phyloP scores from a whole-genome alignment of 2,329 filamentous ascomycete species.

The Eurotiales sp. region DNA sequence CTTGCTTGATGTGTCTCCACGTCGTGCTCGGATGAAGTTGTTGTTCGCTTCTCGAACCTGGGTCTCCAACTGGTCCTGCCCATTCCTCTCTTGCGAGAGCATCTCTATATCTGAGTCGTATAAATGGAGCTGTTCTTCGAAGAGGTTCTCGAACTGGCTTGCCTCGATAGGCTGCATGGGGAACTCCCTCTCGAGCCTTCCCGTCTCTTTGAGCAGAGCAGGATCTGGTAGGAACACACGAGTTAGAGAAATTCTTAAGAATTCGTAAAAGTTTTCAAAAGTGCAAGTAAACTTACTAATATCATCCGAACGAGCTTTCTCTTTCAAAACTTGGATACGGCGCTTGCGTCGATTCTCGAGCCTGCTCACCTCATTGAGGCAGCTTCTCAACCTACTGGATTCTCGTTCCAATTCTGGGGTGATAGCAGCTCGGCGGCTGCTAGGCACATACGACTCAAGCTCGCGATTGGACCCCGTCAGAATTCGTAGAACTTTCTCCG shows the following conservation, averaged over 20 bases:
- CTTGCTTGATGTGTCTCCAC: conserved; percentile 61
- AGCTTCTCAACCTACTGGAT: conserved; percentile 70
- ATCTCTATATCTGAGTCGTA: conserved; percentile 77
- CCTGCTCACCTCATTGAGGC: conserved; percentile 78
- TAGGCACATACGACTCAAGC: conserved; percentile 85
- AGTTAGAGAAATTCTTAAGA: background rate
- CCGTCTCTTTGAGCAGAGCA: conserved; percentile 77
- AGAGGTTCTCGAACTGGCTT: conserved; percentile 87
- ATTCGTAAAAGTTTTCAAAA: conserved; percentile 2
- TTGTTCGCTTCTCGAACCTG: conserved; percentile 72
- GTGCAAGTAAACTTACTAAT: conserved; percentile 56
- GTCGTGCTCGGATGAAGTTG: conserved; percentile 70
- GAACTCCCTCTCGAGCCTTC: conserved; percentile 78
- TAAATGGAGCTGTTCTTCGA: conserved; percentile 73
- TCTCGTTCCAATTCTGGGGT: conserved; percentile 77
- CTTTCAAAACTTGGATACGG: conserved; percentile 72
- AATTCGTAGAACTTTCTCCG: conserved; percentile 69
- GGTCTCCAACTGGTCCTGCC: conserved; percentile 69
- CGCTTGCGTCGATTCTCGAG: conserved; percentile 76
- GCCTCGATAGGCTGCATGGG: conserved; percentile 80
- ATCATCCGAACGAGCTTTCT: conserved; percentile 81
- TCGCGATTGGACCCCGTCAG: conserved; percentile 75
- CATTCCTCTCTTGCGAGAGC: conserved; percentile 65
- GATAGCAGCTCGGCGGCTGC: conserved; percentile 72
- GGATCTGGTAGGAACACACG: conserved; percentile 48